Evolutionary conservation across 2,329 filamentous ascomycete genomes (phyloP).

Genomic region (Clathrospora elynae): DNA sequence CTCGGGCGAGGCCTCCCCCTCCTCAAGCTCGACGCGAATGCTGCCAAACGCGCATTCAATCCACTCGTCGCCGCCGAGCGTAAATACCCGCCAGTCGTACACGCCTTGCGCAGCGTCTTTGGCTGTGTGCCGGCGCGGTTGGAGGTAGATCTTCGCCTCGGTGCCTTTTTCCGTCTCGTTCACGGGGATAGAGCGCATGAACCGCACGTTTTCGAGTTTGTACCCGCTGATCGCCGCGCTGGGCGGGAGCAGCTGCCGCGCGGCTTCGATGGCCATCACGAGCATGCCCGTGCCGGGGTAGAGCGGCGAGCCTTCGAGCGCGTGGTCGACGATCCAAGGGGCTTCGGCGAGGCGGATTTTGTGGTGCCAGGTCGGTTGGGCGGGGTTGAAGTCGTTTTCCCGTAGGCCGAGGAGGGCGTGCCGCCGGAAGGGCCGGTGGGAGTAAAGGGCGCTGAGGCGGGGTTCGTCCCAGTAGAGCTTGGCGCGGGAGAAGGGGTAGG

Average conservation of each 20-base stretch:
- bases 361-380: constrained; percentile 52
- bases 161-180: constrained; percentile 12
- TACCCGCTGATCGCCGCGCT: constrained; percentile 10
- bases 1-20: constrained; percentile 1
- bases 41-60: constrained; percentile 14
- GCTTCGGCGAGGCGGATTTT: constrained; percentile 49
- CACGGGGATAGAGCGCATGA: constrained; percentile 14
- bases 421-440: constrained; percentile 23
- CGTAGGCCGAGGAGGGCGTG: constrained; percentile 25
- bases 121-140: constrained; percentile 11
- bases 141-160: constrained; percentile 10
- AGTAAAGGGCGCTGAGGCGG: constrained; percentile 7
- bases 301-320: constrained; percentile 38
- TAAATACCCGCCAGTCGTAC: constrained; percentile 12
- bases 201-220: constrained; percentile 12
- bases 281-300: constrained; percentile 45
- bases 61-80: constrained; percentile 8
- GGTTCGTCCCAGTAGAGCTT: constrained; percentile 29
- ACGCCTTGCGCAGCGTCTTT: constrained; percentile 12
- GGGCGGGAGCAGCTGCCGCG: constrained; percentile 16
- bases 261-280: constrained; percentile 43
- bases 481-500: constrained; percentile 39
- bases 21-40: constrained; percentile 13
- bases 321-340: constrained; percentile 57
- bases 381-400: constrained; percentile 23